A percentile compares a stretch with the other conserved stretches of the same genome.
These are phyloP conservation scores for Solanum sejunctum DNA, from an alignment of 257 asterid genomes.

Conservation along the genomic window DNA sequence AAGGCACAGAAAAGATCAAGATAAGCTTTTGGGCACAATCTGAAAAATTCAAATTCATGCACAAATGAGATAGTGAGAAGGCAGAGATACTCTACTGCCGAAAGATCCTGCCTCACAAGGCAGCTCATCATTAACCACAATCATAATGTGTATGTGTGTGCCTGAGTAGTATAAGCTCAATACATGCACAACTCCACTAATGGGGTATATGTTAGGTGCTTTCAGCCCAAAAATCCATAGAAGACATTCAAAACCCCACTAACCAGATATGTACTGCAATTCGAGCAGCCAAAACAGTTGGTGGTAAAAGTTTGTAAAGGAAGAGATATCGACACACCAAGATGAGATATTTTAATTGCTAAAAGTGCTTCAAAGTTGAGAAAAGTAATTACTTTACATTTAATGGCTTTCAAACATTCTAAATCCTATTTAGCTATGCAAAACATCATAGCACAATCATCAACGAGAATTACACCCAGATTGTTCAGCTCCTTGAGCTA, in stretches of 20 bases:
- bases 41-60: neutral
- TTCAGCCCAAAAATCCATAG: neutral
- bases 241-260: neutral
- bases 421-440: neutral
- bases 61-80: neutral
- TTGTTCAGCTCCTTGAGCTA: neutral
- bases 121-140: neutral
- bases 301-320: neutral
- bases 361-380: neutral
- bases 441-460: neutral
- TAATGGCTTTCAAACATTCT: neutral
- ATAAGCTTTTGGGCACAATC: neutral
- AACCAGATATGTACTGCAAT: neutral
- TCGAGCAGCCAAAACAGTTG: neutral
- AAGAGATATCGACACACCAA: neutral
- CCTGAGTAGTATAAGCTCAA: neutral
- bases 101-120: neutral
- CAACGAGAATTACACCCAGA: neutral
- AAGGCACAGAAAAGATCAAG: slow-evolving; percentile 2
- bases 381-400: neutral
- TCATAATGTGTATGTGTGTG: neutral
- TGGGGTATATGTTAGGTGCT: neutral
- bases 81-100: neutral
- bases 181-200: neutral
- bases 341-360: neutral